Conservation (phyloP, 306 rosid genomes). For the Gastrolobium villosum region DNA sequence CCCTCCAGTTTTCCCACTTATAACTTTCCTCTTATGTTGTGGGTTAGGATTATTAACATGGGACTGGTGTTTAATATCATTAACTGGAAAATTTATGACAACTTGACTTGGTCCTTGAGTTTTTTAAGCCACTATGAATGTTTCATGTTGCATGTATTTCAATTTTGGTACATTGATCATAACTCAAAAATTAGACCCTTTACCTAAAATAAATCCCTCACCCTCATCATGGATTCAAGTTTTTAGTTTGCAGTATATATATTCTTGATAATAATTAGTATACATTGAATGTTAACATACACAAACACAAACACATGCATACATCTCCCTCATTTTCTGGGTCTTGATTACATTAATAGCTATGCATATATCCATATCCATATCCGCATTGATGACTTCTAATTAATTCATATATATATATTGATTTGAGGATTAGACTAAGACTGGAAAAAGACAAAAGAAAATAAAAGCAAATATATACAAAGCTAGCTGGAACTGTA, state of each 20-base stretch:
- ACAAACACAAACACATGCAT: constrained; percentile 36
- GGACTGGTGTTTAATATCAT: constrained; percentile 23
- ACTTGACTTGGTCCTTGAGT: constrained; percentile 30
- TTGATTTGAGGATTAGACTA: constrained; percentile 30
- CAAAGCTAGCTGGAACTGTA: constrained; percentile 46
- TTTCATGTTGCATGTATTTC: constrained; percentile 37
- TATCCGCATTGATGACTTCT: constrained; percentile 32
- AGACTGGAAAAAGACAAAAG: constrained; percentile 27
- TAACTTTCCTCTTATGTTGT: constrained; percentile 43
- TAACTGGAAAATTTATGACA: constrained; percentile 29
- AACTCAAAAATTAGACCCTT: constrained; percentile 9
- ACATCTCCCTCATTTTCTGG: constrained; percentile 48
- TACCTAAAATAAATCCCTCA: constrained; percentile 34
- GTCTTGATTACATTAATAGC: constrained; percentile 54
- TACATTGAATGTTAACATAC: constrained; percentile 52
- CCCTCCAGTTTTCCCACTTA: constrained; percentile 27
- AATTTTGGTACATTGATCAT: constrained; percentile 7
- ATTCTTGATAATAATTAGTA: constrained; percentile 12
- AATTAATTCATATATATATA: constrained; percentile 17
- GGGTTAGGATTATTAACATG: constrained; percentile 45
- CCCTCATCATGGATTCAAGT: constrained; percentile 17
- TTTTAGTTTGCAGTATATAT: not conserved
- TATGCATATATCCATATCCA: constrained; percentile 50
- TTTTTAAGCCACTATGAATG: not conserved
- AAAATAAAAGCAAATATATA: constrained; percentile 24